A percentile compares a stretch with the other conserved stretches of the same genome.
phyloP scores from a whole-genome alignment of 73 alveolate genomes.

The Paramecium bursaria region DNA sequence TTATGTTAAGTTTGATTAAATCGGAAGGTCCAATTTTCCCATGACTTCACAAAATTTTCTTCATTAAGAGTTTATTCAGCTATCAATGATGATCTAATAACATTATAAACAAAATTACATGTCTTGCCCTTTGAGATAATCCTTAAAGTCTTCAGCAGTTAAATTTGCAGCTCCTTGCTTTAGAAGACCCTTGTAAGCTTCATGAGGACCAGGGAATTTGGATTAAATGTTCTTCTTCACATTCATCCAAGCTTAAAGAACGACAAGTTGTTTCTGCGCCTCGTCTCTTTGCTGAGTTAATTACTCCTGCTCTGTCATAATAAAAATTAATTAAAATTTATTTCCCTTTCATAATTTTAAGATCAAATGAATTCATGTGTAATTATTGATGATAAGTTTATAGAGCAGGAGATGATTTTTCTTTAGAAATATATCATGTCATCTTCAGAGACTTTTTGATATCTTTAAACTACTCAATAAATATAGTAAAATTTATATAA shows the following conservation, averaged over 20 bases:
- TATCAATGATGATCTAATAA: not conserved
- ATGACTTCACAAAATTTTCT: conserved; percentile 32
- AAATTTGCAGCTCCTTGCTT: conserved; percentile 25
- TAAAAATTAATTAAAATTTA: no score
- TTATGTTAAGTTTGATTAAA: conserved; percentile 20
- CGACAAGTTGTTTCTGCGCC: not conserved
- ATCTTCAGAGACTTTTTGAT: no score
- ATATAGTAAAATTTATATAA: conserved; percentile 24
- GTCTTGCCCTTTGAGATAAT: conserved; percentile 26
- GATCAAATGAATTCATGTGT: no score
- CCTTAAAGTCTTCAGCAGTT: conserved; percentile 17
- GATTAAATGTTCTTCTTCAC: conserved; percentile 7
- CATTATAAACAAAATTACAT: not conserved
- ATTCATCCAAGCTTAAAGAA: not conserved
- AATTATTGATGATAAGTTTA: no score
- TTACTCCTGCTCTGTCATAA: conserved; percentile 14
- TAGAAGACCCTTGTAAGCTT: conserved; percentile 6
- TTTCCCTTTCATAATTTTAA: no score
- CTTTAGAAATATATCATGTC: no score
- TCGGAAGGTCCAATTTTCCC: conserved; percentile 46
- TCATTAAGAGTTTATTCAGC: conserved; percentile 28
- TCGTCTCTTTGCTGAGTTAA: conserved; percentile 31
- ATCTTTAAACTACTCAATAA: conserved; percentile 27
- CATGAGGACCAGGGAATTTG: conserved; percentile 29
- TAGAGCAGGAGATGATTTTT: no score